Evolutionary conservation across 495 filamentous ascomycete species (phyloP).

Genomic region (Hypoxylon cercidicola): DNA sequence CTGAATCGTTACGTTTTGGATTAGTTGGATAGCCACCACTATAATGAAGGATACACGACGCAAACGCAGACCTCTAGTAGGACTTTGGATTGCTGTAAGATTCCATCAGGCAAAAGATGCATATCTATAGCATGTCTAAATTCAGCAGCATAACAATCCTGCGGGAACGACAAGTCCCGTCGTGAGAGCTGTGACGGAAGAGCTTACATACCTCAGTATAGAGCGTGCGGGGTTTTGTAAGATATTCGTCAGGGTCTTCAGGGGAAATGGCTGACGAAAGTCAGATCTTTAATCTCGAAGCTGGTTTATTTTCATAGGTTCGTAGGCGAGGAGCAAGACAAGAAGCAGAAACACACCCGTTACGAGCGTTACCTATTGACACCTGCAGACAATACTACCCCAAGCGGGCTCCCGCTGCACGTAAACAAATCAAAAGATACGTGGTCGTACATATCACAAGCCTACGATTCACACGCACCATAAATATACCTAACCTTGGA

Average conservation of each 20-base stretch:
- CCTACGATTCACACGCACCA: neutral
- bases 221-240: slow-evolving; percentile 14
- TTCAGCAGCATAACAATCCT: slow-evolving; percentile 22
- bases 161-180: slow-evolving; percentile 18
- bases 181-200: slow-evolving; percentile 1
- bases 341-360: neutral
- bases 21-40: slow-evolving; percentile 36
- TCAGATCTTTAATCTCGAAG: slow-evolving; percentile 38
- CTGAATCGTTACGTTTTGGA: slow-evolving; percentile 21
- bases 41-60: slow-evolving; percentile 5
- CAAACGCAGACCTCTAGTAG: slow-evolving; percentile 18
- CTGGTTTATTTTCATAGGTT: too few species aligned
- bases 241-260: slow-evolving; percentile 17
- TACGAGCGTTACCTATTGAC: slow-evolving; percentile 18
- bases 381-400: slow-evolving; percentile 26
- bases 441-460: slow-evolving; percentile 1
- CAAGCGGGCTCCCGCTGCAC: slow-evolving; percentile 25
- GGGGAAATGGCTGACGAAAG: slow-evolving; percentile 10
- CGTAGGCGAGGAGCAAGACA: neutral
- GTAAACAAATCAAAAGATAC: slow-evolving; percentile 2
- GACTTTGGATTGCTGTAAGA: slow-evolving; percentile 29
- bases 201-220: neutral
- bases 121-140: slow-evolving; percentile 12
- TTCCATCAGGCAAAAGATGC: slow-evolving; percentile 19
- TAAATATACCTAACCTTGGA: slow-evolving; percentile 17